These are phyloP conservation scores for Chamaecrista fasciculata DNA, from an alignment of 306 rosid species.

Conservation along the genomic window DNA sequence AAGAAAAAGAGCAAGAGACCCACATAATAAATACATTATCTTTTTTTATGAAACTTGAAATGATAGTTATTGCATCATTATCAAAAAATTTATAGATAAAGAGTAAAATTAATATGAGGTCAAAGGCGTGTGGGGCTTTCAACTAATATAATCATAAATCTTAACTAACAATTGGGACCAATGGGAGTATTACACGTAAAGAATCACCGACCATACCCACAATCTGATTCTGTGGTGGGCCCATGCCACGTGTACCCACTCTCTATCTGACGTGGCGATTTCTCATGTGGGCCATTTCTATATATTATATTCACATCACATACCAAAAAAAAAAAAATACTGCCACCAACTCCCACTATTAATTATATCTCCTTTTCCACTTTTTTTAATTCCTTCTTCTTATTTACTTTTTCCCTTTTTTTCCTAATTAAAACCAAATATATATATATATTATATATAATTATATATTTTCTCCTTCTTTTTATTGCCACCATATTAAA, in stretches of 20 bases:
- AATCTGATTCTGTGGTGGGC: conserved; percentile 1
- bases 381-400: background rate
- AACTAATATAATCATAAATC: too few relatives aligned
- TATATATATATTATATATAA: too few relatives aligned
- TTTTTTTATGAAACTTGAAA: too few relatives aligned
- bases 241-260: background rate
- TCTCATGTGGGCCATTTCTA: background rate
- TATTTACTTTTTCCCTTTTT: too few relatives aligned
- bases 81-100: too few relatives aligned
- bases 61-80: too few relatives aligned
- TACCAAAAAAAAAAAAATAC: too few relatives aligned
- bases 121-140: background rate
- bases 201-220: background rate
- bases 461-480: background rate
- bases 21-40: too few relatives aligned
- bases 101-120: background rate
- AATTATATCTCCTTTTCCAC: background rate
- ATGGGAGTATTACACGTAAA: background rate
- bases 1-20: too few relatives aligned
- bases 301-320: background rate
- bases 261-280: background rate
- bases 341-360: background rate
- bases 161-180: background rate
- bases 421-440: background rate
- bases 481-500: background rate